Conservation (phyloP, 306 rosid genomes). For the Casuarina cunninghamiana region DNA sequence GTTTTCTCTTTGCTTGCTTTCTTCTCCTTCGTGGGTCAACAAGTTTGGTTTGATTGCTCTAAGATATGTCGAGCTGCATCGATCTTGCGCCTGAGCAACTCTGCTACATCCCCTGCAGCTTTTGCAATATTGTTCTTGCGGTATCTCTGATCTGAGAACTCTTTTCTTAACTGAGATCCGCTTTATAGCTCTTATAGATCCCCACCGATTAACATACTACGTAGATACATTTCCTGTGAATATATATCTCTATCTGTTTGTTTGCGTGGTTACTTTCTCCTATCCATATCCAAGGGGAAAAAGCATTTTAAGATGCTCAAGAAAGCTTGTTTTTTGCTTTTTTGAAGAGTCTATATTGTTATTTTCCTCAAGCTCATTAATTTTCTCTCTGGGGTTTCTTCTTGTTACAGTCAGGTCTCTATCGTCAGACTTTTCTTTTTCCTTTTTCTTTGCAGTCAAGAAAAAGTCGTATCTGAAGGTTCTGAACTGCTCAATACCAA, state of each 20-base stretch:
- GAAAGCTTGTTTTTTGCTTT: slow-evolving; percentile 21
- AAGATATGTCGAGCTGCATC: slow-evolving; percentile 72
- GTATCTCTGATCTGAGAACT: slow-evolving; percentile 37
- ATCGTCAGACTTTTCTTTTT: slow-evolving; percentile 53
- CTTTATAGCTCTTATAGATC: slow-evolving; percentile 17
- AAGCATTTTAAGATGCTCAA: slow-evolving; percentile 50
- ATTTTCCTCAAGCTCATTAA: slow-evolving; percentile 14
- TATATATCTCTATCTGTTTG: background rate
- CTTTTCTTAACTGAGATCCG: slow-evolving; percentile 36
- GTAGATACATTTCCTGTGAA: background rate
- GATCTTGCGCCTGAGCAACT: slow-evolving; percentile 87
- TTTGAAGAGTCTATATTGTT: slow-evolving; percentile 29
- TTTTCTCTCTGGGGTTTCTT: slow-evolving; percentile 35
- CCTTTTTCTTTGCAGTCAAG: slow-evolving; percentile 64
- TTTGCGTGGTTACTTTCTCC: slow-evolving; percentile 23
- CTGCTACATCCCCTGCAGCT: slow-evolving; percentile 99
- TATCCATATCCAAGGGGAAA: slow-evolving; percentile 14
- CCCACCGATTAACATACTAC: slow-evolving; percentile 1
- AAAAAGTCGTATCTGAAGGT: slow-evolving; percentile 59
- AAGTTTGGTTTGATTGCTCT: slow-evolving; percentile 1
- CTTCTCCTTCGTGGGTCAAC: slow-evolving; percentile 10
- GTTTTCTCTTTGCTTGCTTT: background rate
- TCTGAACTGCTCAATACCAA: slow-evolving; percentile 30
- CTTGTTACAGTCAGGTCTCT: slow-evolving; percentile 66
- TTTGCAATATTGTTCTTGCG: slow-evolving; percentile 99